These are phyloP conservation scores for Daldinia caldariorum DNA, from an alignment of 495 filamentous ascomycete species.

Conservation along the genomic window DNA sequence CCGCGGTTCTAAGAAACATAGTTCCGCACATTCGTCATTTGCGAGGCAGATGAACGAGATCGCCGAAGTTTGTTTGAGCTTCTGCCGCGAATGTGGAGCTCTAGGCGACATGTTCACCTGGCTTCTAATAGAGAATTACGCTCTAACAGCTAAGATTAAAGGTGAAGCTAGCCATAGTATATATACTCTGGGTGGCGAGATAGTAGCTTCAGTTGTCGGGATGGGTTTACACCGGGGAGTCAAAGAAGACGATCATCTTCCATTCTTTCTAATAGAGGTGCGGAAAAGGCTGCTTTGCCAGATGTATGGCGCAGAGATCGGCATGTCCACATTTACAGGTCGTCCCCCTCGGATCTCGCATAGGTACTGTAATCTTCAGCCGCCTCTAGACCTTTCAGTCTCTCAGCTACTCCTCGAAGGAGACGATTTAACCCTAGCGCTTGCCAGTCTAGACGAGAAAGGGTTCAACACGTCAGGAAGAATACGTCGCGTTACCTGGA, in stretches of 20 bases:
- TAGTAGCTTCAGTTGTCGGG: constrained; percentile 35
- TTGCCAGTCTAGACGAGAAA: constrained; percentile 43
- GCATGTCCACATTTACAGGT: constrained; percentile 42
- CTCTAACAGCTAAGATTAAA: constrained; percentile 36
- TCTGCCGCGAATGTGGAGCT: constrained; percentile 45
- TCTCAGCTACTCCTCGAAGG: constrained; percentile 37
- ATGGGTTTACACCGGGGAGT: constrained; percentile 47
- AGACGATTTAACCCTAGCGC: constrained; percentile 37
- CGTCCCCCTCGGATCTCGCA: constrained; percentile 47
- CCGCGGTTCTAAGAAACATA: constrained; percentile 36
- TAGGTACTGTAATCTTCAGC: constrained; percentile 47
- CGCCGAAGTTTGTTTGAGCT: constrained; percentile 43
- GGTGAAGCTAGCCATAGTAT: constrained; percentile 43
- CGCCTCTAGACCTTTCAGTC: constrained; percentile 43
- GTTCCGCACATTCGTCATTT: constrained; percentile 36
- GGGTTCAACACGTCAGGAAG: constrained; percentile 44
- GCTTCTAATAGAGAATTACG: constrained; percentile 45
- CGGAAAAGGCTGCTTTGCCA: constrained; percentile 38
- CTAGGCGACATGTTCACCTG: constrained; percentile 45
- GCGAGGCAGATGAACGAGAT: constrained; percentile 44
- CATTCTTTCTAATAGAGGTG: constrained; percentile 45
- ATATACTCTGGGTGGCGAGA: constrained; percentile 44
- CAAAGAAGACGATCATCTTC: constrained; percentile 36
- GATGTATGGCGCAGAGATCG: constrained; percentile 44
- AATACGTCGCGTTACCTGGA: constrained; percentile 43